Evolutionary conservation across 305 asterid species (phyloP).

Genomic region (Solanum hybrid): DNA sequence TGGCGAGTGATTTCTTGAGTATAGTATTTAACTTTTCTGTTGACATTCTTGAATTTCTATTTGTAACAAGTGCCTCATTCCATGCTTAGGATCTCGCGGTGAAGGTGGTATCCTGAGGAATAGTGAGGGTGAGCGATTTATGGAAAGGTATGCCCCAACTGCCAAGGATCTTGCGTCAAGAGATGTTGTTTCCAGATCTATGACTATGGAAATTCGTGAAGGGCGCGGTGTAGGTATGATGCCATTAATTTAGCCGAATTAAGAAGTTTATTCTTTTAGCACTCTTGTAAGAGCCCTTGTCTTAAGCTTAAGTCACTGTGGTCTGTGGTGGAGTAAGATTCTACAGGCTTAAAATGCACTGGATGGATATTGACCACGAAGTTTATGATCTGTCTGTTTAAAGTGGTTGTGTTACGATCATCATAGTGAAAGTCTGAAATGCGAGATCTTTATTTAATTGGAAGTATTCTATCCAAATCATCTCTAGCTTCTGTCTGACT

Average conservation of each 20-base stretch:
- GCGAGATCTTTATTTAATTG: neutral
- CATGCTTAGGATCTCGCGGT: slow-evolving; percentile 79
- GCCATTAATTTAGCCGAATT: neutral
- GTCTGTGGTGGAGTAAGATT: neutral
- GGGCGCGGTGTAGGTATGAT: slow-evolving; percentile 98
- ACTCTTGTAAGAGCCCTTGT: neutral
- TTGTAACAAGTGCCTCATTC: slow-evolving; percentile 9
- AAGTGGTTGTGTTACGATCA: neutral
- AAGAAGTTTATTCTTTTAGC: neutral
- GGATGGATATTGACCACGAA: neutral
- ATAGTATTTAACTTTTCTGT: neutral
- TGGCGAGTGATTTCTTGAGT: neutral
- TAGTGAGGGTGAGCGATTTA: slow-evolving; percentile 98
- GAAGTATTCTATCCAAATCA: neutral
- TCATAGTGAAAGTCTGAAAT: neutral
- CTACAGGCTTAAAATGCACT: neutral
- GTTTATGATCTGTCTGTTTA: neutral
- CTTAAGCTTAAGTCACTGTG: neutral
- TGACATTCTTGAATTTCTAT: slow-evolving; percentile 1
- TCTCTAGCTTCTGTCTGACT: neutral
- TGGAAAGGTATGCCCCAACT: slow-evolving; percentile 99
- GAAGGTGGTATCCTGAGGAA: slow-evolving; percentile 99
- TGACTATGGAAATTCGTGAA: slow-evolving; percentile 99
- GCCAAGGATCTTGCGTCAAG: slow-evolving; percentile 99
- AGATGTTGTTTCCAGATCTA: slow-evolving; percentile 97